These are phyloP conservation scores for Gossypium anomalum DNA, from an alignment of 345 rosid species.

Conservation along the genomic window DNA sequence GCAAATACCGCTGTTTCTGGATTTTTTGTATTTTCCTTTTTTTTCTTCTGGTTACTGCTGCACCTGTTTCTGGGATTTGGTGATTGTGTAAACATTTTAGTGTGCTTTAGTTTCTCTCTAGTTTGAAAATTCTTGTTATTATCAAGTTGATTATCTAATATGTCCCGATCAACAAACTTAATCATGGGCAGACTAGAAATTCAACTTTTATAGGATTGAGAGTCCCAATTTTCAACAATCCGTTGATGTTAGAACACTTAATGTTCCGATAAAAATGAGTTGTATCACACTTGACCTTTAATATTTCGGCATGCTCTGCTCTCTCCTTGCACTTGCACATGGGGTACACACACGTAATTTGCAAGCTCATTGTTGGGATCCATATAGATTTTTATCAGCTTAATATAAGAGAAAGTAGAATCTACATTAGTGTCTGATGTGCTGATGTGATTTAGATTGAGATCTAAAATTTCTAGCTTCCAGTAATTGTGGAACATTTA, in stretches of 20 bases:
- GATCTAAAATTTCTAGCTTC: background rate
- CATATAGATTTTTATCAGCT: background rate
- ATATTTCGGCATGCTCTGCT: background rate
- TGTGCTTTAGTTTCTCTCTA: constrained; percentile 8
- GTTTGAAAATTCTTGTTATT: background rate
- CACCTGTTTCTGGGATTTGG: background rate
- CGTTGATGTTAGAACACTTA: background rate
- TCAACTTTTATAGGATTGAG: background rate
- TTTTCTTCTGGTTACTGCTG: background rate
- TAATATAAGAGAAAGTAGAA: background rate
- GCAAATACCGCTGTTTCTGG: constrained; percentile 8
- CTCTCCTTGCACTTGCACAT: background rate
- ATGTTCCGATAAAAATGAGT: background rate
- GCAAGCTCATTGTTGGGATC: background rate
- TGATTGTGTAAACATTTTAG: background rate
- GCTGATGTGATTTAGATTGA: background rate
- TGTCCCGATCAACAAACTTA: background rate
- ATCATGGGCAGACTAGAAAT: background rate
- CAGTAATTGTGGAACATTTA: background rate
- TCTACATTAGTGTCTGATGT: background rate
- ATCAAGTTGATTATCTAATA: background rate
- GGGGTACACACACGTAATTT: background rate
- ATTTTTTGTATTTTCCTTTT: background rate
- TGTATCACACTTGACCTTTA: background rate
- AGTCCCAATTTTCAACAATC: background rate